phyloP scores from a whole-genome alignment of 768 basidiomycete species.

The Kwoniella sp. region DNA sequence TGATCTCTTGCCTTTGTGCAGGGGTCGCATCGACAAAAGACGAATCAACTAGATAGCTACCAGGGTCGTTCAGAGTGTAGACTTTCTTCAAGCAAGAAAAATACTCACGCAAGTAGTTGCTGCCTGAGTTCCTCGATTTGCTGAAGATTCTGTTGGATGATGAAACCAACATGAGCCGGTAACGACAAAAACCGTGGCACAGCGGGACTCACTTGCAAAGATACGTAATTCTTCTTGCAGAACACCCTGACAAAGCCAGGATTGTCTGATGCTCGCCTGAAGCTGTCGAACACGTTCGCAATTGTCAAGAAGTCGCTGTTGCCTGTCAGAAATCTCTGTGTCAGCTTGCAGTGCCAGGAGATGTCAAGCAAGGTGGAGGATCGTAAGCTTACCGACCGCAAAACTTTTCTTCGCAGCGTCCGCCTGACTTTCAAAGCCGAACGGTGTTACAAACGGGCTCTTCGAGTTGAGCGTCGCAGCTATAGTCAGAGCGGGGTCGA shows the following conservation, averaged over 20 bases:
- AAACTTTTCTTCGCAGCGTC: conserved; percentile 80
- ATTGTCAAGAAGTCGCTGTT: conserved; percentile 94
- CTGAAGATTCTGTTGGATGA: conserved; percentile 72
- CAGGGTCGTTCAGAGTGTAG: neutral
- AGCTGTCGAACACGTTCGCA: conserved; percentile 84
- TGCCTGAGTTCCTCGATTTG: conserved; percentile 96
- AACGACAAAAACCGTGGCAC: neutral
- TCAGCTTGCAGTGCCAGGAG: neutral
- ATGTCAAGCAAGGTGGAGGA: neutral
- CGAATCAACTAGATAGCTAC: conserved; percentile 84
- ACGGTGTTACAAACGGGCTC: conserved; percentile 85
- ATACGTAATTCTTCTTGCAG: conserved; percentile 77
- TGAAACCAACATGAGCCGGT: neutral
- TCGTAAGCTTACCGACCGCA: conserved; percentile 64
- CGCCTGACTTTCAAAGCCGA: conserved; percentile 84
- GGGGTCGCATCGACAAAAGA: conserved; percentile 74
- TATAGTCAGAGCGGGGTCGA: conserved; percentile 96
- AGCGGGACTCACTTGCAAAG: conserved; percentile 67
- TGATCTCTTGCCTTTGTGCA: conserved; percentile 70
- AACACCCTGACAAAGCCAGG: conserved; percentile 68
- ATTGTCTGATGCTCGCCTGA: conserved; percentile 76
- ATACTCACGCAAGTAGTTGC: conserved; percentile 72
- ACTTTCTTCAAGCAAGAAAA: neutral
- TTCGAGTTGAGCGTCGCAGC: conserved; percentile 90
- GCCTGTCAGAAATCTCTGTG: conserved; percentile 60